These are phyloP conservation scores for Kalmusia sp. DNA, from an alignment of 2,329 filamentous ascomycete species.

Conservation along the genomic window DNA sequence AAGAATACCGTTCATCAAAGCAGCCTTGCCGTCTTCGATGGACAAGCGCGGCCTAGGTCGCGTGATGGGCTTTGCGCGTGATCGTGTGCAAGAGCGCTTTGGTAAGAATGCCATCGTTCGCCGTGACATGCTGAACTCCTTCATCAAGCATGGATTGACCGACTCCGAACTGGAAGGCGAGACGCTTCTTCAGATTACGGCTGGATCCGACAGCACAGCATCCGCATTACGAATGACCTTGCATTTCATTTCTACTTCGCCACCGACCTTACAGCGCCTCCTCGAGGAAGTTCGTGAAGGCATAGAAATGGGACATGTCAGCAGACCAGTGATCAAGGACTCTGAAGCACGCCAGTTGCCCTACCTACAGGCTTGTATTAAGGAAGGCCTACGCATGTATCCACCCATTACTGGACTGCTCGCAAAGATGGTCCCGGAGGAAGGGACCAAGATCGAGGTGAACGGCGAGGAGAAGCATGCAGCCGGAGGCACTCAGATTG, in stretches of 20 bases:
- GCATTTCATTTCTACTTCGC: conserved; percentile 52
- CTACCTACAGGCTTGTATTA: conserved; percentile 55
- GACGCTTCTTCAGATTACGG: conserved; percentile 55
- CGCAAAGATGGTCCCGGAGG: conserved; percentile 46
- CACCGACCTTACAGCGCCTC: conserved; percentile 57
- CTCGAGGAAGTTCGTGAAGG: conserved; percentile 53
- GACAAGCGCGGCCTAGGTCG: not conserved
- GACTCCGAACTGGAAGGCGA: conserved; percentile 48
- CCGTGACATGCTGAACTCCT: conserved; percentile 61
- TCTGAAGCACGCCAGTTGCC: conserved; percentile 44
- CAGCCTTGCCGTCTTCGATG: not conserved
- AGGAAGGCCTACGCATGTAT: conserved; percentile 50
- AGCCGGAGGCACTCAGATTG: conserved; percentile 33
- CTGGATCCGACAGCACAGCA: conserved; percentile 65
- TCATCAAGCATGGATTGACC: conserved; percentile 53
- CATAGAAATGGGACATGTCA: conserved; percentile 38
- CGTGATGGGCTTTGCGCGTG: not conserved
- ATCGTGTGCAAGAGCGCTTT: conserved; percentile 12
- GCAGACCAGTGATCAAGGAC: conserved; percentile 51
- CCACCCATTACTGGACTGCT: conserved; percentile 30
- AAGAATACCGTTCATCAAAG: not conserved
- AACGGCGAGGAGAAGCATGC: conserved; percentile 14
- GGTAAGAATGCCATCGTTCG: conserved; percentile 51
- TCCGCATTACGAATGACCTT: conserved; percentile 61
- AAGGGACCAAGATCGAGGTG: conserved; percentile 26